Base-by-base conservation (phyloP, 805 yeast genomes). In the Maudiozyma turicensis region DNA sequence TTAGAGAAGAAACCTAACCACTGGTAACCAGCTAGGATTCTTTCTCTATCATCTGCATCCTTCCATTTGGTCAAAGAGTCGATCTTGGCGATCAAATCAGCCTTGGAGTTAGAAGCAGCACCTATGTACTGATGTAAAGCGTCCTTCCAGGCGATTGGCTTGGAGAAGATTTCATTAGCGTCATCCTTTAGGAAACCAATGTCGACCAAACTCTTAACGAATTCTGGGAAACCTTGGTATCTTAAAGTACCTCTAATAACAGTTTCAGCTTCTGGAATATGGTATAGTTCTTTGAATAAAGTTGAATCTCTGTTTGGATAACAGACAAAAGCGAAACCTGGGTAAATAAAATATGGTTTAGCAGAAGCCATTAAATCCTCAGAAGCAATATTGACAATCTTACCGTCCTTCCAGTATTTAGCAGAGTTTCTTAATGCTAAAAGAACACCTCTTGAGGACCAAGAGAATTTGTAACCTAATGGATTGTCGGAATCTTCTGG, bases 301-400 rank as follows among this genome's bases (percentile, higher is more conserved):
- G 97, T 88, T 40, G 97, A 90, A 72, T 93, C 99, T 76, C 99
- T 86, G 82, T 93, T 93, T 63, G 99, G 98, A 73, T 93, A 93
- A 64, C 89, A 82, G 50, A 91, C 97, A 57, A 91, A 82, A 38
- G 96, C 89, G 65, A 77, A 93, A 58, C 96, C 99, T 47, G 97
- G 96, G 75, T 85, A 88, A 70, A 93, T 86, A 71, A 81, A 86
- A 78, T 93, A 91, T 45, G 97, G 97, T 70, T 85, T 80, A 52
- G 98, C 96, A 58, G 93, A 74, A 58, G 85, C 84, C 99, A 93
- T 93, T 69, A 93, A 78, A 58, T 88, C 96, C 70, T 86, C 93
- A 45, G 95, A 88, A 50, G 78, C 75, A 63, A 93, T 82, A 44
- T 81, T 77, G 52, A 77, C 95, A 57, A 87, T 70, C 65, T 87